Conservation (phyloP, 225 moss, liverwort and hornwort genomes). For the Bryoerythrophyllum caledonicum region DNA sequence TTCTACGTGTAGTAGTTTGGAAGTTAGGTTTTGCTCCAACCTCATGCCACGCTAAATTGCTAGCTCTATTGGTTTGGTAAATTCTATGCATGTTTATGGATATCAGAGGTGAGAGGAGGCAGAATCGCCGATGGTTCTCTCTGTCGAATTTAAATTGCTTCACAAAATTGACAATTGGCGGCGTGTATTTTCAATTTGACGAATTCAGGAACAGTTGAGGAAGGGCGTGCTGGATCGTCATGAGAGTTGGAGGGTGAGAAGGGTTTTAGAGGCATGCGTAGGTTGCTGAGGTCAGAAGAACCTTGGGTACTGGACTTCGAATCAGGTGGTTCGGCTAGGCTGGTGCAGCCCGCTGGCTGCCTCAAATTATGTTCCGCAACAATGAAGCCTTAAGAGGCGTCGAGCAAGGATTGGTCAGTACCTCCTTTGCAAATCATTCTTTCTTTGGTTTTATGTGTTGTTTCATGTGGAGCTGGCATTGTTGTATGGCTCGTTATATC, state of each 20-base stretch:
- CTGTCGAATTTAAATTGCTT: conserved; percentile 6
- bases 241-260: conserved; percentile 36
- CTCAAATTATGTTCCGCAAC: conserved; percentile 72
- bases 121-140: not conserved
- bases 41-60: not conserved
- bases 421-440: not conserved
- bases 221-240: conserved; percentile 28
- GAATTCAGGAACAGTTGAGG: conserved; percentile 30
- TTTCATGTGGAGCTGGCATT: conserved; percentile 6
- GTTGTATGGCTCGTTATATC: not conserved
- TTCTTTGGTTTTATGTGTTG: not conserved
- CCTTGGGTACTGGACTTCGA: conserved; percentile 37
- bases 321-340: conserved; percentile 46
- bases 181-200: conserved; percentile 2
- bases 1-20: conserved; percentile 13
- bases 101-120: not conserved
- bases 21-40: conserved; percentile 1
- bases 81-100: conserved; percentile 12
- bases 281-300: conserved; percentile 37
- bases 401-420: conserved; percentile 53
- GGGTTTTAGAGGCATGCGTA: conserved; percentile 39
- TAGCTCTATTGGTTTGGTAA: conserved; percentile 5
- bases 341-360: conserved; percentile 61
- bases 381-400: conserved; percentile 54
- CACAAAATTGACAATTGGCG: conserved; percentile 13